Base-by-base conservation (phyloP, 2,329 filamentous ascomycete genomes). In the Cercospora berteroae region DNA sequence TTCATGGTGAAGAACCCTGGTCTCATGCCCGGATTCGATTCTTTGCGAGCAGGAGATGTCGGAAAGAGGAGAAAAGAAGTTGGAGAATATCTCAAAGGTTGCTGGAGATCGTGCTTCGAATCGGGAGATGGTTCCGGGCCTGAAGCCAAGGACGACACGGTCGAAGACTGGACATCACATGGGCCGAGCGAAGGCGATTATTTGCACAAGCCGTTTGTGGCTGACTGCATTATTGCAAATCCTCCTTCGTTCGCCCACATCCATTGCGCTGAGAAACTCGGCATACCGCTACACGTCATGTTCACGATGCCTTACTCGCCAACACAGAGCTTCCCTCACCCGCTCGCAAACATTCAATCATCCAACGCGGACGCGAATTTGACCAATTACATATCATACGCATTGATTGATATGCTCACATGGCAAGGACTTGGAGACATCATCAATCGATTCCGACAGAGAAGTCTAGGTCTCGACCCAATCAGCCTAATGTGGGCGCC, bases 231-330 rank as follows among this genome's bases (percentile, higher is more conserved):
- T 71, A 91, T 93, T 72, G 90, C 90, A 2, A 93, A 93, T 68
- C 90, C 90, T 2, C 90, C 90, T 0, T 91, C 89, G 73, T 93
- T 92, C 78, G 90, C 89, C 0, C 90, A 93, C 73, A 83, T 93
- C 2, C 90, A 93, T 74, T 86, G 89, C 67, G 90, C 90, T 0
- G 89, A 93, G 78, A 91, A 90, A 77, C 79, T 93, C 73, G 90
- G 89, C 0, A 88, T 93, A 59, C 90, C 90, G 0, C 76, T 93
- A 8, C 90, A 93, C 73, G 87, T 96, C 79, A 96, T 96, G 91
- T 97, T 96, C 80, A 97, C 93, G 1, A 96, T 97, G 92, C 93
- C 93, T 0, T 96, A 92, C 90, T 91, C 91, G 1, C 90, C 93
- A 0, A 96, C 93, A 0, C 88, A 92, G 76, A 87, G 90, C 0